Evolutionary conservation across 129 eudicot genomes (phyloP), one percentile per base, ranked within the genome.

Genomic region (Flaveria trinervia): DNA sequence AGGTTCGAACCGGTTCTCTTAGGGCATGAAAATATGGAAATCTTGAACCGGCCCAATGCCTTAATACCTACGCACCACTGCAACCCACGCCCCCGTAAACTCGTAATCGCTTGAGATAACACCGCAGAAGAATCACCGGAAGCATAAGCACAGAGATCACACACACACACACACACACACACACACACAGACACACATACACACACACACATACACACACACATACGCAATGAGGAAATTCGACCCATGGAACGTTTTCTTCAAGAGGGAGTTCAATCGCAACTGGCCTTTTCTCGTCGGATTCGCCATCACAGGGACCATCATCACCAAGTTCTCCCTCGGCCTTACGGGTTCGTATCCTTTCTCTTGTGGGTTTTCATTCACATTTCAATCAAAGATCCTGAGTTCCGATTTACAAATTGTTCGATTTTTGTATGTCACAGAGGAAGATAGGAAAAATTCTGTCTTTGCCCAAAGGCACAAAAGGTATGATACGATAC

Each of bases 361-460:
- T 46, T 52, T 41, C 68, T 51, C 8, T 16, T 51, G 13, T 11
- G 39, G 51, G 9, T 55, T 14, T 12, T 68, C 50, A 45, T 55
- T 33, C 18, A n/a, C 60, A 7, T 36, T n/a, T n/a, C n/a, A n/a
- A n/a, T n/a, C n/a, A n/a, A n/a, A n/a, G n/a, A n/a, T n/a, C n/a
- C n/a, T n/a, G n/a, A n/a, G n/a, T n/a, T n/a, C 28, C 1, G 28
- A 55, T 69, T 12, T 33, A 41, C 55, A 41, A 71, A 71, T 33
- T 15, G 0, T 60, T 6, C 23, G 10, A n/a, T 0, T 48, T 70
- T n/a, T 0, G 22, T 50, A 36, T 71, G 49, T 25, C 39, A 9
- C 82, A 89, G 92, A 89, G 80, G 96, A 89, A 83, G 96, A 89
- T 25, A 81, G 86, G 57, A 87, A 87, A 84, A 89, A 87, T 70